Evolutionary conservation across 208 protist species (phyloP).

Genomic region (Trypanosoma caninum): DNA sequence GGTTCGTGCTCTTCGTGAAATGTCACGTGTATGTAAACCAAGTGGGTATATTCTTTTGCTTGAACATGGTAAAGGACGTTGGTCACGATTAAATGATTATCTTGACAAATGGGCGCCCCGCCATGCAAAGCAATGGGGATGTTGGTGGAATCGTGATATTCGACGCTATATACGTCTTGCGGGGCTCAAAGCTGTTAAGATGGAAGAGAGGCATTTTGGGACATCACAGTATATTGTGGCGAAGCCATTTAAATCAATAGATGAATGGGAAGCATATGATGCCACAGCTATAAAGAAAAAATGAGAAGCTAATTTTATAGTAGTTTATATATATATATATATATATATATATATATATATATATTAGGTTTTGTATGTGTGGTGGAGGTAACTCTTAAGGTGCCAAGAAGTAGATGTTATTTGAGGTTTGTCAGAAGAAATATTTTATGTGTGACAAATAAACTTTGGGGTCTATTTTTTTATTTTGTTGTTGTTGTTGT

Average conservation of each 20-base stretch:
- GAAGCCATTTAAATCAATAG: conserved; percentile 78
- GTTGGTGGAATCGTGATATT: conserved; percentile 91
- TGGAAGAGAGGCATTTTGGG: conserved; percentile 80
- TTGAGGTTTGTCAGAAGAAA: no score
- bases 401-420: no score
- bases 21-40: conserved; percentile 89
- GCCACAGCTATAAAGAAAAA: not conserved
- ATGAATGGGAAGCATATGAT: conserved; percentile 51
- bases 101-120: conserved; percentile 81
- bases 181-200: conserved; percentile 61
- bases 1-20: conserved; percentile 78
- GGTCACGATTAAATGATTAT: conserved; percentile 67
- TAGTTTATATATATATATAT: not conserved
- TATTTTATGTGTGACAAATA: not conserved
- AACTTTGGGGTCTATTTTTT: not conserved
- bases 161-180: conserved; percentile 61
- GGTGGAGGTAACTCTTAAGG: not conserved
- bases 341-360: not conserved
- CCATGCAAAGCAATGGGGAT: conserved; percentile 84
- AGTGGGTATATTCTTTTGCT: conserved; percentile 83
- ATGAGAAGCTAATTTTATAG: not conserved
- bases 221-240: conserved; percentile 85
- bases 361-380: no score
- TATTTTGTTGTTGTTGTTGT: not conserved
- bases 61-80: conserved; percentile 80